A percentile compares a stretch with the other conserved stretches of the same genome.
These are phyloP conservation scores for Blastocystis hominis DNA, from an alignment of 352 stramenopile genomes.

Conservation along the genomic window DNA sequence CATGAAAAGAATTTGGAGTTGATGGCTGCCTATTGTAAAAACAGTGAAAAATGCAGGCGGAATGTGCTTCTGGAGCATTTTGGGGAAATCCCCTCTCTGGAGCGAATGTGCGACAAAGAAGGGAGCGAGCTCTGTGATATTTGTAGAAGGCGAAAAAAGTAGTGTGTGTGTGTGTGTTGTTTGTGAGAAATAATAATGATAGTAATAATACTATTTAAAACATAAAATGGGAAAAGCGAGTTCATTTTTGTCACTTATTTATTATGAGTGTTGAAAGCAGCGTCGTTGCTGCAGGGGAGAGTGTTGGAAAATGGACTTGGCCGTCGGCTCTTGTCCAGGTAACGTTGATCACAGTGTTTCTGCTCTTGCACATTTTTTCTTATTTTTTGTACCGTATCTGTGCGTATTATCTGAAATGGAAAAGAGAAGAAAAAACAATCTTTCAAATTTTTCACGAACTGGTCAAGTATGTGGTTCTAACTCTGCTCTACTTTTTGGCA, in stretches of 20 bases:
- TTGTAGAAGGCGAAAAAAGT: constrained; percentile 62
- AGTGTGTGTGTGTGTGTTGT: not conserved
- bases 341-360: not conserved
- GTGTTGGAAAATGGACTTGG: not conserved
- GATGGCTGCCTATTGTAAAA: constrained; percentile 61
- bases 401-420: constrained; percentile 24
- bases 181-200: not conserved
- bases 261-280: not conserved
- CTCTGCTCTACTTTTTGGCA: not conserved
- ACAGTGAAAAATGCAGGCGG: constrained; percentile 69
- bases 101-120: constrained; percentile 46
- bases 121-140: constrained; percentile 80
- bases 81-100: constrained; percentile 71
- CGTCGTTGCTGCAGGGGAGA: not conserved
- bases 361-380: not conserved
- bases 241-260: not conserved
- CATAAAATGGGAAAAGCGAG: not conserved
- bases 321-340: not conserved
- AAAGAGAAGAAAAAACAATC: not conserved
- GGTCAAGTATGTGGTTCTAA: not conserved
- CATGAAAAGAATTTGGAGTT: constrained; percentile 58
- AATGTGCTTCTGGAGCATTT: constrained; percentile 79
- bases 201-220: not conserved
- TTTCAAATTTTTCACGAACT: not conserved
- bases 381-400: not conserved